Percentiles rank a stretch among this genome's conserved stretches.
Evolutionary conservation across 192 early-diverging fungal genomes (phyloP).

Genomic region (Backusella sp.): DNA sequence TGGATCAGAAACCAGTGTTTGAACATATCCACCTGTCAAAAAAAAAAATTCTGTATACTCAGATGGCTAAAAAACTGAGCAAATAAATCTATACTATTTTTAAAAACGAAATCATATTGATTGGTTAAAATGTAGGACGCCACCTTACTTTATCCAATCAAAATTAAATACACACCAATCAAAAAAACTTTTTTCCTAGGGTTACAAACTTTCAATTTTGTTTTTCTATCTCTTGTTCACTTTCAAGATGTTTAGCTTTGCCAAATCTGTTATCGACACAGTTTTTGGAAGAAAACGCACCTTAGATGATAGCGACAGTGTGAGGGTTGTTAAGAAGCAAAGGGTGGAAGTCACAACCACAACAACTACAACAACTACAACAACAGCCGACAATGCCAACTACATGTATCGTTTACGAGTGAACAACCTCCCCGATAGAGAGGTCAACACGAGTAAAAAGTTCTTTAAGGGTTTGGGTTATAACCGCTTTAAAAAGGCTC

Average conservation of each 20-base stretch:
- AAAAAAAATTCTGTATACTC: not conserved
- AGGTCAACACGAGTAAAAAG: slow-evolving; percentile 25
- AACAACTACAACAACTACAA: not conserved
- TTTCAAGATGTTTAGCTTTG: slow-evolving; percentile 20
- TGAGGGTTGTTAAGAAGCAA: slow-evolving; percentile 13
- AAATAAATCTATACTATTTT: not conserved
- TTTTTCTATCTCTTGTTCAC: not conserved
- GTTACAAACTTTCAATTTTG: not conserved
- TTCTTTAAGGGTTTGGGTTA: slow-evolving; percentile 23
- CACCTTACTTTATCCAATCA: not conserved
- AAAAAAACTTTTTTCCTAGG: not conserved
- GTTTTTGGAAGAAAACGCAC: slow-evolving; percentile 21
- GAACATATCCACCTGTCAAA: not conserved
- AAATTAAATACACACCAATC: not conserved
- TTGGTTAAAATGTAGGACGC: not conserved
- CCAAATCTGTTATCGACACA: slow-evolving; percentile 12
- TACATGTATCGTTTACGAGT: slow-evolving; percentile 22
- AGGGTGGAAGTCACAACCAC: slow-evolving; percentile 10
- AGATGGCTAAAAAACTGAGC: not conserved
- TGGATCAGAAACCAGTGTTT: not conserved
- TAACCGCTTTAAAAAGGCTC: slow-evolving; percentile 24
- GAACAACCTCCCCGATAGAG: slow-evolving; percentile 21
- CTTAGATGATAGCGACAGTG: slow-evolving; percentile 7
- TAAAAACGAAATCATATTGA: not conserved
- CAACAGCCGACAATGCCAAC: not conserved